Conservation (phyloP, 2,329 filamentous ascomycete genomes). For the Chalaropsis thielavioides region DNA sequence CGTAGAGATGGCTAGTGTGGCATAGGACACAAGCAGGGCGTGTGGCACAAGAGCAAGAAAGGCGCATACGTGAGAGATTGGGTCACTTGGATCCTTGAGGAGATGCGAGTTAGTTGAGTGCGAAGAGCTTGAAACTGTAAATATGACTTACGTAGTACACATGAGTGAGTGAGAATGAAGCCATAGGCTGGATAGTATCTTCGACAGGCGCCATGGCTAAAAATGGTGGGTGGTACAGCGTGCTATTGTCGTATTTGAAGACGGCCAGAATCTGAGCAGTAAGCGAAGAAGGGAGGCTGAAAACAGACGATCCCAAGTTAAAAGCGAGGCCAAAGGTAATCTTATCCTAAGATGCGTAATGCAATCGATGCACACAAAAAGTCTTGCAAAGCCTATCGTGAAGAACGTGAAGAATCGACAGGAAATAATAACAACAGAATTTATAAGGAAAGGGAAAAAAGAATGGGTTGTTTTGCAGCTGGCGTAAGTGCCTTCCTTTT, state of each 20-base stretch:
- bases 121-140: background rate
- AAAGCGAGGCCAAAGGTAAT: too few relatives aligned
- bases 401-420: background rate
- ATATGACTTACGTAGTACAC: constrained; percentile 67
- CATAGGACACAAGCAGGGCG: constrained; percentile 78
- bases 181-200: constrained; percentile 38
- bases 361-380: too few relatives aligned
- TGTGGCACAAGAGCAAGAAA: constrained; percentile 92
- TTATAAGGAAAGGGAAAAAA: background rate
- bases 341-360: too few relatives aligned
- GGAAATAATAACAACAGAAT: background rate
- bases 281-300: background rate
- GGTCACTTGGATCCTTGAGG: constrained; percentile 69
- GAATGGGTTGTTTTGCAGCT: background rate
- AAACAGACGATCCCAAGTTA: too few relatives aligned
- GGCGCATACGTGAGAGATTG: constrained; percentile 72
- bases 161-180: constrained; percentile 86
- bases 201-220: constrained; percentile 4
- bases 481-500: background rate
- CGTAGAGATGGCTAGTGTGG: constrained; percentile 76
- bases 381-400: too few relatives aligned
- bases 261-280: background rate
- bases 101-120: background rate
- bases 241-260: background rate
- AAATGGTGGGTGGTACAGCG: background rate